These are phyloP conservation scores for Syzygium oleosum DNA, from an alignment of 345 rosid genomes.

Conservation along the genomic window DNA sequence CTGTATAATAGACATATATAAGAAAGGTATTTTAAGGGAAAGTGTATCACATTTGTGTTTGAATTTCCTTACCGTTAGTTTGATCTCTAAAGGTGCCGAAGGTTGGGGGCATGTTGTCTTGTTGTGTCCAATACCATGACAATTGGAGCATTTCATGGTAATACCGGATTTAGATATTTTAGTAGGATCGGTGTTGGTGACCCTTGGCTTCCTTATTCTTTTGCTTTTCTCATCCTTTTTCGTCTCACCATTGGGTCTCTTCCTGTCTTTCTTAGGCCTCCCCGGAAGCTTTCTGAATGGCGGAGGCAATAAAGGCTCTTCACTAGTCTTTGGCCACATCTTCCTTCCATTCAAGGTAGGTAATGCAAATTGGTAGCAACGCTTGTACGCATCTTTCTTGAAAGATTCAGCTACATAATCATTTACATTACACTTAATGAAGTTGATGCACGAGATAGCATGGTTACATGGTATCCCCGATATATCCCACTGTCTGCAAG, in stretches of 20 bases:
- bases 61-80: rapidly evolving
- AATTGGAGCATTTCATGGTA: background rate
- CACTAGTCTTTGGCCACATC: background rate
- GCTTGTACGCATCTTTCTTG: background rate
- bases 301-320: background rate
- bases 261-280: background rate
- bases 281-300: background rate
- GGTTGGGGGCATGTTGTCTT: background rate
- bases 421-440: background rate
- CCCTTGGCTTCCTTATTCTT: background rate
- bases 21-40: background rate
- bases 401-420: background rate
- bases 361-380: background rate
- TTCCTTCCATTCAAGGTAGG: background rate
- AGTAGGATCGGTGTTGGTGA: background rate
- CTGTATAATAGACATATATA: too few species aligned
- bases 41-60: background rate
- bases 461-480: background rate
- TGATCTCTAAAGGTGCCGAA: background rate
- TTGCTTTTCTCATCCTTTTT: background rate
- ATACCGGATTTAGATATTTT: rapidly evolving
- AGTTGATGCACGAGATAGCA: background rate
- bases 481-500: background rate
- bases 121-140: background rate
- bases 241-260: background rate